Conservation (phyloP, 129 eudicot species). For the Oenanthe sinensis region DNA sequence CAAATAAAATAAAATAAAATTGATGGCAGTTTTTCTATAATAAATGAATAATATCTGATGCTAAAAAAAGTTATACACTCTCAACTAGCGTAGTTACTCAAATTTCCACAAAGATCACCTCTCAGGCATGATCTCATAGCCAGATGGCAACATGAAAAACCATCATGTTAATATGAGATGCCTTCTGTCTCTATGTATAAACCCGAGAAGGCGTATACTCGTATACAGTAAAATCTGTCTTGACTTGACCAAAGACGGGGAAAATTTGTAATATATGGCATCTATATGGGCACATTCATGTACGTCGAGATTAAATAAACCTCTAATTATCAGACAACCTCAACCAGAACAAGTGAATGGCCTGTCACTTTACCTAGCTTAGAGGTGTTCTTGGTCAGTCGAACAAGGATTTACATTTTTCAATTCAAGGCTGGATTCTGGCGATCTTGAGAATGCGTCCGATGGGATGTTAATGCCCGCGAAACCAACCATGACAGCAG, state of each 20-base stretch:
- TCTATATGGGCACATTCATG: background rate
- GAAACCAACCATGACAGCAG: slow-evolving; percentile 82
- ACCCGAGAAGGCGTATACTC: background rate
- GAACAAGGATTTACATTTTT: slow-evolving; percentile 20
- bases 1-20: too few relatives aligned
- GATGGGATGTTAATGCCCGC: slow-evolving; percentile 77
- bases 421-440: slow-evolving; percentile 49
- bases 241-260: background rate
- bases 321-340: background rate
- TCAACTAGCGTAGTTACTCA: background rate
- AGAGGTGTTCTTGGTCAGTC: slow-evolving; percentile 13
- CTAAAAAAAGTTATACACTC: background rate
- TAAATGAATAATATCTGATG: too few relatives aligned
- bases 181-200: background rate
- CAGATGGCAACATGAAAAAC: background rate
- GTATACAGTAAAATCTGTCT: background rate
- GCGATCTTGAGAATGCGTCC: slow-evolving; percentile 31
- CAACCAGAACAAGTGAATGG: background rate
- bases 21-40: background rate
- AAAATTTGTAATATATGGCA: background rate
- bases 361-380: slow-evolving; percentile 3
- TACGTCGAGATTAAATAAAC: background rate
- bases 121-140: too few relatives aligned
- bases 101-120: background rate
- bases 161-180: background rate